A percentile compares a stretch with the other conserved stretches of the same genome.
These are phyloP conservation scores for Lindgomyces ingoldianus DNA, from an alignment of 495 filamentous ascomycete species.

Conservation along the genomic window DNA sequence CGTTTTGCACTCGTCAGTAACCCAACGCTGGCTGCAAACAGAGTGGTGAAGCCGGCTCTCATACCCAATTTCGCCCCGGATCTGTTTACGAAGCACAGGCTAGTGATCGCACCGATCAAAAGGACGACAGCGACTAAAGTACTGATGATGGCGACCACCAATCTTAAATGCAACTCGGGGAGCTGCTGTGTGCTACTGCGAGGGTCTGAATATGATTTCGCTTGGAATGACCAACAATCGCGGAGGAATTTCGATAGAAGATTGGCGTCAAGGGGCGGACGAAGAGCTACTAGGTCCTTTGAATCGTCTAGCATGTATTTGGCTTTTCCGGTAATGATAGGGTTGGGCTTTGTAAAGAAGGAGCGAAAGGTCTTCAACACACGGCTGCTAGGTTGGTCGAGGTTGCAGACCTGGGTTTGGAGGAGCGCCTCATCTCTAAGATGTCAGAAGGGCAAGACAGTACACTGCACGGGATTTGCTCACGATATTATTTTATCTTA, in stretches of 20 bases:
- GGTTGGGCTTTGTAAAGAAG: not conserved
- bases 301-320: not conserved
- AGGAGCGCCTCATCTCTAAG: not conserved
- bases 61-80: not conserved
- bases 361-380: not conserved
- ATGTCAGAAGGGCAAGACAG: not conserved
- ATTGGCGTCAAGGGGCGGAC: not conserved
- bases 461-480: not conserved
- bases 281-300: not conserved
- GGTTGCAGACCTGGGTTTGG: not conserved
- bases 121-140: slow-evolving; percentile 13
- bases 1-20: no score
- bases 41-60: slow-evolving; percentile 6
- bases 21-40: not conserved
- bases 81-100: slow-evolving; percentile 11
- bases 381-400: not conserved
- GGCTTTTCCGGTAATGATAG: not conserved
- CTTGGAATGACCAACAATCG: not conserved
- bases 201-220: not conserved
- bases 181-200: not conserved
- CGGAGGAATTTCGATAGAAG: not conserved
- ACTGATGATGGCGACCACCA: slow-evolving; percentile 4
- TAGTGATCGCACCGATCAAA: slow-evolving; percentile 15
- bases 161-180: not conserved
- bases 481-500: not conserved